Base-by-base conservation (phyloP, 2,329 filamentous ascomycete genomes). In the Tothia fuscella region DNA sequence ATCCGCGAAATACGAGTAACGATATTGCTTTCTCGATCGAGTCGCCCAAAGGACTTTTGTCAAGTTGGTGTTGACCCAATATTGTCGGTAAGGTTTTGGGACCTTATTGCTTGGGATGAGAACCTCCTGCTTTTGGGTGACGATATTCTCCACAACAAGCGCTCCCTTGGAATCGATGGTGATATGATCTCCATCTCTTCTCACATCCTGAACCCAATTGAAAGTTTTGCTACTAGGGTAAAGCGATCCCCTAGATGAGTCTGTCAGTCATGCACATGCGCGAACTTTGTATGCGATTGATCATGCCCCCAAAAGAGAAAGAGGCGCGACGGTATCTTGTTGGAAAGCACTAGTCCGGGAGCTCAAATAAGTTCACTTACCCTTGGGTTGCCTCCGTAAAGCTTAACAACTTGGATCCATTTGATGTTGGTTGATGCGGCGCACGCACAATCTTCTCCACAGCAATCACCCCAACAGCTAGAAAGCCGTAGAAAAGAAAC, bases 1-100 rank as follows among this genome's bases (percentile, higher is more conserved):
- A 53, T 82, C 70, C 25, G 78, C 72, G 53, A 76, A 78, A 57
- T 77, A 82, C 5, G 78, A 79, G 58, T 81, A 63, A 2, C 79
- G 73, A 51, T 82, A 82, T 54, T 79, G 71, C 57, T 80, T 79
- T 12, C 74, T 82, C 54, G 74, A 70, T 51, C 82, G 82, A 41
- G 74, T 68, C 1, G 77, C 67, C 60, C 78, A 75, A 14, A 82
- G 59, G 0, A 82, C 67, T 41, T 70, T 68, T 17, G 66, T 68
- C 5, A 71, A 64, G 51, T 80, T 75, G 2, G 72, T 60, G 30
- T 72, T 75, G 48, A 82, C 76, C 61, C 67, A 76, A 55, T 76
- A 81, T 32, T 75, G 71, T 46, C 62, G 61, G 45, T 72, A 63
- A 39, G 69, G 67, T 2, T 63, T 57, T 0, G 76, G 76, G 2